Evolutionary conservation across 805 yeast species (phyloP).

Genomic region (Limtongia smithiae): DNA sequence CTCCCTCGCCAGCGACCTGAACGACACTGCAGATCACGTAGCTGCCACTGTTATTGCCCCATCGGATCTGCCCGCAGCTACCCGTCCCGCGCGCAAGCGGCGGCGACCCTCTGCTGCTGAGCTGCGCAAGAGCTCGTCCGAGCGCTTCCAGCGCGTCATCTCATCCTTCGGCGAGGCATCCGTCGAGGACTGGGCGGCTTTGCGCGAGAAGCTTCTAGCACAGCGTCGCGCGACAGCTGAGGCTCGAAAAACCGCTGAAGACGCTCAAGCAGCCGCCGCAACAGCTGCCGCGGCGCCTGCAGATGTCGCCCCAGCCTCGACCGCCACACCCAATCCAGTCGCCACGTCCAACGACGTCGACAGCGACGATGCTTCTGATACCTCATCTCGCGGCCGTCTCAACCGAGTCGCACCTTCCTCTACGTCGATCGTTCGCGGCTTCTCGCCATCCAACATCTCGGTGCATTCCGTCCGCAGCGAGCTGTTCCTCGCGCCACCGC

Average conservation of each 20-base stretch:
- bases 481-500: constrained; percentile 14
- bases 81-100: constrained; percentile 2
- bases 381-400: neutral
- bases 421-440: constrained; percentile 38
- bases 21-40: neutral
- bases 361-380: neutral
- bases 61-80: constrained; percentile 1
- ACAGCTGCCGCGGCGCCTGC: constrained; percentile 7
- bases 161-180: constrained; percentile 27
- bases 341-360: neutral
- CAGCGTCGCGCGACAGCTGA: neutral
- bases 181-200: constrained; percentile 17
- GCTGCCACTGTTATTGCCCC: neutral
- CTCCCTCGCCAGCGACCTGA: constrained; percentile 3
- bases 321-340: neutral
- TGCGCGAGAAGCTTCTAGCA: constrained; percentile 3
- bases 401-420: constrained; percentile 11
- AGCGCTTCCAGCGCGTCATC: constrained; percentile 31
- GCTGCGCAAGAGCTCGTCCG: constrained; percentile 20
- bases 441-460: constrained; percentile 39
- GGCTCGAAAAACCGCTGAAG: neutral
- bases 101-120: neutral
- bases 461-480: constrained; percentile 32
- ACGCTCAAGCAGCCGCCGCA: neutral
- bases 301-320: neutral